These are phyloP conservation scores for Metschnikowia similis DNA, from an alignment of 805 yeast species.

Conservation along the genomic window DNA sequence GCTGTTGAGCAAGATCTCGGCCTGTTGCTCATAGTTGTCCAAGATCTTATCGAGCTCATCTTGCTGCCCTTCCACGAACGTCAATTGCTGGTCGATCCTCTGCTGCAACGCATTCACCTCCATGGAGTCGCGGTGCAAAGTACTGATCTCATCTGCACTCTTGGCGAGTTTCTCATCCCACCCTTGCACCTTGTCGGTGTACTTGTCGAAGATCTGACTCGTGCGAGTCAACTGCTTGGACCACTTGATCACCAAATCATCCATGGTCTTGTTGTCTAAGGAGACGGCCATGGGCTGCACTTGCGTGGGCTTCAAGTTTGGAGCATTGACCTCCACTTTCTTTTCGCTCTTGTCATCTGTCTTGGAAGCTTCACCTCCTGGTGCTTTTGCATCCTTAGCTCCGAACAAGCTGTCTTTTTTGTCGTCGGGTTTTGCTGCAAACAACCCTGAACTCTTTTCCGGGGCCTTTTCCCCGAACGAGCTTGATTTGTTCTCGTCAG, in stretches of 20 bases:
- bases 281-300: constrained; percentile 68
- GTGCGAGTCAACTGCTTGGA: constrained; percentile 76
- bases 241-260: constrained; percentile 92
- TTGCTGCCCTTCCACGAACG: constrained; percentile 87
- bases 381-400: constrained; percentile 8
- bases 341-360: constrained; percentile 12
- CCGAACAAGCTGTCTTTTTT: constrained; percentile 18
- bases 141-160: constrained; percentile 80
- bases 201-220: constrained; percentile 67
- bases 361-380: constrained; percentile 20
- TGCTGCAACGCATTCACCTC: constrained; percentile 82
- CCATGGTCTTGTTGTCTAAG: constrained; percentile 85
- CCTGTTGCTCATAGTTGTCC: constrained; percentile 76
- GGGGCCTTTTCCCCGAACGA: constrained; percentile 18
- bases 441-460: not conserved
- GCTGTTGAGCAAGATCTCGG: constrained; percentile 45
- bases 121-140: constrained; percentile 69
- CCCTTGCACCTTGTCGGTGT: constrained; percentile 66
- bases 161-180: constrained; percentile 86
- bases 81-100: constrained; percentile 80
- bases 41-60: constrained; percentile 81
- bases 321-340: constrained; percentile 14
- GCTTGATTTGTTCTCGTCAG: constrained; percentile 13
- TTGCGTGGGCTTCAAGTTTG: constrained; percentile 45
- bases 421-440: not conserved